Base-by-base conservation (phyloP, 2,329 filamentous ascomycete species). In the Calonectria pseudoreteaudii region DNA sequence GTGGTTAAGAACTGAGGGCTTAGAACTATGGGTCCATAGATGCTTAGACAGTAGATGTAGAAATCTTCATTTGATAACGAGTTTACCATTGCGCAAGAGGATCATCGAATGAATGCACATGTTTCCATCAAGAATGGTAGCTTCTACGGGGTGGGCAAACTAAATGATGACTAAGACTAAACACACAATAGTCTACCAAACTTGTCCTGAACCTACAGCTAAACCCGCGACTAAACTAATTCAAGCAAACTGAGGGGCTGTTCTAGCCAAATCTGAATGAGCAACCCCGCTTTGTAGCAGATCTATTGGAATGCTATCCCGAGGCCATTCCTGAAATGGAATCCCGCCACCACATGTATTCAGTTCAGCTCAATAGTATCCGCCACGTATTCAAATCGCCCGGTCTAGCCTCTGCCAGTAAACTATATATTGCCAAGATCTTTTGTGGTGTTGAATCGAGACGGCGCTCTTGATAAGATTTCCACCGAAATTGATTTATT, bases 1-100 rank as follows among this genome's bases (percentile, higher is more conserved):
- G 58, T 78, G 5, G 72, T 79, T 4, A 78, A 79, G 71, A 68
- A 52, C 14, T 60, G 20, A 47, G n/a, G 38, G 18, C 44, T 47
- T 47, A 23, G 44, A 47, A 47, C 11, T 2, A 47, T 23, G n/a
- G n/a, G 20, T 47, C 20, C 44, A 5, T 47, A 47, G 44, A 47
- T 47, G n/a, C 3, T 47, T 47, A 47, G 44, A 47, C 8, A 23
- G 44, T 47, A 47, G 20, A 47, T 47, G 20, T 47, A 47, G 8
- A 47, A n/a, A 47, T n/a, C 20, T 23, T 47, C 44, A 47, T 23
- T 47, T 23, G n/a, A 47, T 47, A 23, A 8, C 41, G 16, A 4
- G 44, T 47, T 47, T 47, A 47, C 1, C 3, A 20, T 13, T 47
- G 10, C n/a, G 10, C 11, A 5, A 4, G n/a, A 44, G 16, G 3